Evolutionary conservation across 2,329 filamentous ascomycete species (phyloP), one percentile per base, ranked within the genome.

Genomic region (Hymenoscyphus scutula): DNA sequence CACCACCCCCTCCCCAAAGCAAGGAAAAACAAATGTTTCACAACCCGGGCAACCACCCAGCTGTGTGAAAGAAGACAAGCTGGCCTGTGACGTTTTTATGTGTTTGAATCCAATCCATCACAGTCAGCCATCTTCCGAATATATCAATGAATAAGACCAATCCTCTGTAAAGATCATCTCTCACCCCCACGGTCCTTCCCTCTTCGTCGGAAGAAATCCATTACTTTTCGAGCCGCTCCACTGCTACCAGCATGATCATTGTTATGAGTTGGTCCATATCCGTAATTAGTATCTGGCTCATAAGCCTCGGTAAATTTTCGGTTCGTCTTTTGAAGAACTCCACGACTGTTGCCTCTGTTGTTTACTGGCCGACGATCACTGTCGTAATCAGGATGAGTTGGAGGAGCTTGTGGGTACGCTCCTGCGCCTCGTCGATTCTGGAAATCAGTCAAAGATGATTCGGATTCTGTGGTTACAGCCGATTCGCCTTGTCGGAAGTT

Each of bases 201-300:
- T 74, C 93, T 85, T 75, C 93, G 84, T 70, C 95, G 84, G 81
- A 99, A 99, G 77, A 98, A 97, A 78, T 99, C 94, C 93, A 99
- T 98, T 45, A 99, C 95, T 74, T 92, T 88, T 75, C 93, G 89
- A 15, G 93, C 92, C 2, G 92, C 90, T 62, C 91, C 91, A 67
- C 88, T 94, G 75, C 90, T 96, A 53, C 94, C 94, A 34, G 88
- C 88, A 58, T 74, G 69, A 72, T 92, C 88, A 59, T 88, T 85
- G 19, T 19, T 48, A 59, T 82, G 81, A 38, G 76, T 75, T 67
- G 79, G 82, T 54, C 79, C 81, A 65, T 82, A 83, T 57, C 85
- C 84, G 60, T 79, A 81, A 64, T 82, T 88, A 63, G 85, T 84
- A 68, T 91, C 89, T 65, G 87, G 84, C 64, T 97, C 92, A 74